A percentile compares a stretch with the other conserved stretches of the same genome.
phyloP scores from a whole-genome alignment of 768 basidiomycete genomes.

The Rickenella mellea region DNA sequence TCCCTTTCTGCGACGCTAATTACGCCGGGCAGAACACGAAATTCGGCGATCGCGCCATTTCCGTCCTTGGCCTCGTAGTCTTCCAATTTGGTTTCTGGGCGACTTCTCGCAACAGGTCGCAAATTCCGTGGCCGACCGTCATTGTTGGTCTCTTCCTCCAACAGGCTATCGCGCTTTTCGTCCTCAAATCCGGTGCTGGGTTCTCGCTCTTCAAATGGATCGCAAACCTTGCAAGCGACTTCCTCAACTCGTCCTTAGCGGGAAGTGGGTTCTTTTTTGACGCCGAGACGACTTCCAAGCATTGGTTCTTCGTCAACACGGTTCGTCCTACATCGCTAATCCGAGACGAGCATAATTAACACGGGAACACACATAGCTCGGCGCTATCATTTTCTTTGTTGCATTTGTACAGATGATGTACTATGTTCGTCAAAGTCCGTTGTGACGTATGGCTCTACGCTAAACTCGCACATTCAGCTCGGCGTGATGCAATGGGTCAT shows the following conservation, averaged over 20 bases:
- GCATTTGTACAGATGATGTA: constrained; percentile 90
- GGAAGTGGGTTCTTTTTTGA: constrained; percentile 85
- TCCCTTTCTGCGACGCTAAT: constrained; percentile 9
- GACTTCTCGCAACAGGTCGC: constrained; percentile 50
- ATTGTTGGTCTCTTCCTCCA: constrained; percentile 81
- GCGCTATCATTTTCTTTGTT: constrained; percentile 88
- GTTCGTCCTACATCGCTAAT: constrained; percentile 27
- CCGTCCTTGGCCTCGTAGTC: constrained; percentile 66
- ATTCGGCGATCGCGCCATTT: constrained; percentile 78
- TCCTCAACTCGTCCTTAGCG: constrained; percentile 54
- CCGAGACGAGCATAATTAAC: not conserved
- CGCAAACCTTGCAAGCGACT: constrained; percentile 71
- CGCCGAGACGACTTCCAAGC: constrained; percentile 46
- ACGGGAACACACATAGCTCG: constrained; percentile 30
- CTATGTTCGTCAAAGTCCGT: constrained; percentile 32
- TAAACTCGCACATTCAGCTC: constrained; percentile 24
- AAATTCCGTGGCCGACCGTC: constrained; percentile 80
- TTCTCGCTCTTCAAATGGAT: constrained; percentile 81
- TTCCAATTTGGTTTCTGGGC: constrained; percentile 74
- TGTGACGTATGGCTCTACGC: not conserved
- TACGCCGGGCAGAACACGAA: constrained; percentile 34
- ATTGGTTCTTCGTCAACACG: constrained; percentile 82
- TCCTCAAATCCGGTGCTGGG: constrained; percentile 76
- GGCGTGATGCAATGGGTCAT: constrained; percentile 95
- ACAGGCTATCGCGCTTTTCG: constrained; percentile 81